Evolutionary conservation across 148 eudicot species (phyloP), one percentile per base, ranked within the genome.

Genomic region (Cornus kousa): DNA sequence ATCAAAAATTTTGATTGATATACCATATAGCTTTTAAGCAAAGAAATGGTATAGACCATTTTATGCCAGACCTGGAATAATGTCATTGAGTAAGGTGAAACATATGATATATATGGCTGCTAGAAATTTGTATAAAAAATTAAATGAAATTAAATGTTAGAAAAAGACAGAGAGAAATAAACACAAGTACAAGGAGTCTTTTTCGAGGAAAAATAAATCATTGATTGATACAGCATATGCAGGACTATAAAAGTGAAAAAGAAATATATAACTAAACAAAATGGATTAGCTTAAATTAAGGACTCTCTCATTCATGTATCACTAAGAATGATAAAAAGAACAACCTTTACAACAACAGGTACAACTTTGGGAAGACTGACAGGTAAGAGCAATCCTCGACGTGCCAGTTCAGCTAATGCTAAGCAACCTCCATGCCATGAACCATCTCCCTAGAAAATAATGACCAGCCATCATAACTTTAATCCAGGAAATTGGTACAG

Each of bases 351-450:
- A 72, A 96, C 96, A 73, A 96, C 97, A 74, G 94, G 92, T 74
- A 96, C 91, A 85, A 96, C 99, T 92, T 93, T 96, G 16, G 93
- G 92, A 81, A 96, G 93, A 83, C 94, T 96, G 83, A 88, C 71
- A 16, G 99, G 99, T 79, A 96, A 86, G 69, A 96, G 95, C 84
- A 93, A 82, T 80, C 99, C 99, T 89, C 99, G 88, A 75, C 99
- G 99, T 81, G 98, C 99, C 80, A 96, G 89, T 88, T 96, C 99
- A 74, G 97, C 99, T 90, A 96, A 84, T 72, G 99, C 99, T 79
- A 96, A 85, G 88, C 99, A 96, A 74, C 99, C 98, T 71, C 99
- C 99, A 83, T 96, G 99, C 99, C 99, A 96, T 31, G 99, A 96
- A 81, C 99, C 98, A 92, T 96, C 99, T 73, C 99, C 99, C 99